Conservation (phyloP, 2,329 filamentous ascomycete species). For the Helicocarpus griseus region DNA sequence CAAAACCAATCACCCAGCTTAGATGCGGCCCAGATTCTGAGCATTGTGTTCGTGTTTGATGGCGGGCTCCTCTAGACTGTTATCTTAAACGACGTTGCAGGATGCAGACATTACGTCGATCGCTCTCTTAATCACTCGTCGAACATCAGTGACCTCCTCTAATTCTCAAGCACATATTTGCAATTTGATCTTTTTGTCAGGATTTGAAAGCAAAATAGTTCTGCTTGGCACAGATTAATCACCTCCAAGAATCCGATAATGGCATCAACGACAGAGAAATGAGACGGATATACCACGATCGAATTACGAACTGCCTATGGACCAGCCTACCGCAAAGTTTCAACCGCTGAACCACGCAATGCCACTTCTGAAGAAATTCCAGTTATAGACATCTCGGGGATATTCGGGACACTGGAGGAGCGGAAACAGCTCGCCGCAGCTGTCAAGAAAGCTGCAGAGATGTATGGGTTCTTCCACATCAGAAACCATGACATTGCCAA, state of each 20-base stretch:
- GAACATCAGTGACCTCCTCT: no score
- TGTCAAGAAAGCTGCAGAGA: neutral
- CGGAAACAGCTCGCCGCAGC: neutral
- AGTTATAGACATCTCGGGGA: neutral
- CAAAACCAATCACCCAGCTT: no score
- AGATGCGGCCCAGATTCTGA: no score
- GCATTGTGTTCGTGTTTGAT: no score
- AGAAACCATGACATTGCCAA: neutral
- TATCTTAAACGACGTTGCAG: no score
- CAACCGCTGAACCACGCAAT: neutral
- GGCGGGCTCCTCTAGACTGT: no score
- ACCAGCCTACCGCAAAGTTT: neutral
- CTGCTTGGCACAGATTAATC: no score
- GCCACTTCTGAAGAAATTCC: neutral
- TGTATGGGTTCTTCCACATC: neutral
- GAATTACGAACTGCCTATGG: neutral
- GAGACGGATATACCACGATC: neutral
- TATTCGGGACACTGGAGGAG: neutral
- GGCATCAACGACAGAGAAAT: neutral
- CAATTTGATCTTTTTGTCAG: no score
- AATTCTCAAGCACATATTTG: no score
- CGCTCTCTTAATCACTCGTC: no score
- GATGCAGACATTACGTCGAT: no score
- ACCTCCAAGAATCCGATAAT: neutral
- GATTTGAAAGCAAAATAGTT: no score